Evolutionary conservation across 2,329 filamentous ascomycete genomes (phyloP), one percentile per base, ranked within the genome.

Genomic region (Myriosclerotinia scirpicola): DNA sequence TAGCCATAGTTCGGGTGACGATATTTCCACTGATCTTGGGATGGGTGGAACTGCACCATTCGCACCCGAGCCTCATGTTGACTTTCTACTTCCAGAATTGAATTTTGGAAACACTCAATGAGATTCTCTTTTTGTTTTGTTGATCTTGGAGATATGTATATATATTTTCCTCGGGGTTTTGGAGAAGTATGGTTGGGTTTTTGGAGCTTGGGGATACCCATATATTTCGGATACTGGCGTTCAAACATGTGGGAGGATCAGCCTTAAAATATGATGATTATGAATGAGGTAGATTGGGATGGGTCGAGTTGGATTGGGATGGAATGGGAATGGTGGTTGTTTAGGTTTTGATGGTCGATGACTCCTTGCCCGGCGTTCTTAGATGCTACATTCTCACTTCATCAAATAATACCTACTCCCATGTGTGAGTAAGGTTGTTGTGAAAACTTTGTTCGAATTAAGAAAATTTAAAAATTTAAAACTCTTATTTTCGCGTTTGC

Each of bases 1-100:
- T 73, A 86, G 84, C 67, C 71, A 86, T 67, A 85, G 80, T 20
- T 85, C 84, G 20, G 82, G 84, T 2, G 80, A 80, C 56, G 81
- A 82, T 52, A 46, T 76, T 44, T 73, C 71, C 11, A 66, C 69
- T 55, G 74, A 75, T 40, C 67, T 74, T 20, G 69, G 70, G 26
- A 52, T 71, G 38, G 9, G 44, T 22, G 59, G 59, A 15, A 64
- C 38, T 5, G 15, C 11, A 7, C 48, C 42, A 5, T 58, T 59
- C 20, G 38, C 54, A 26, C 36, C 46, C 17, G 53, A 54, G 17
- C 59, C 60, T 2, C 12, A 20, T 15, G 17, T 14, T 42, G 53
- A 56, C n/a, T 67, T 53, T 36, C 11, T 64, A 3, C 34, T 61
- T 36, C 36, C 26, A 2, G 30, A 34, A 58, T 59, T n/a, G 42